These are phyloP conservation scores for Cunninghamia lanceolata DNA, from an alignment of 75 land plant genomes.

Conservation along the genomic window DNA sequence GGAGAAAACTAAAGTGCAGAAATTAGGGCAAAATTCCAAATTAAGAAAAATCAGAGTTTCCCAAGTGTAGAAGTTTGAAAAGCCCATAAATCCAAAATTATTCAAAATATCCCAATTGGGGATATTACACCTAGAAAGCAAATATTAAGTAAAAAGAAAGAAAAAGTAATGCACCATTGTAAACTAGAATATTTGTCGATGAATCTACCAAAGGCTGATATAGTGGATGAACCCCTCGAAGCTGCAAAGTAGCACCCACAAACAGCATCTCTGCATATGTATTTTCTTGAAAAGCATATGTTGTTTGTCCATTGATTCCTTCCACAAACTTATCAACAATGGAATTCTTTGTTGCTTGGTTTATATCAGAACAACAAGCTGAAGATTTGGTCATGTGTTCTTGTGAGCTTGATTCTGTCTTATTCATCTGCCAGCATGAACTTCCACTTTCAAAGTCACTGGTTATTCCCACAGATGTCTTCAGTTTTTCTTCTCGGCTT, in stretches of 20 bases:
- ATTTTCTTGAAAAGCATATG: conserved; percentile 7
- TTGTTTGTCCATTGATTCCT: conserved; percentile 2
- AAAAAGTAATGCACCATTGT: conserved; percentile 57
- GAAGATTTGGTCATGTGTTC: neutral
- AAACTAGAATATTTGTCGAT: conserved; percentile 63
- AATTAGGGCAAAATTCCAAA: no score
- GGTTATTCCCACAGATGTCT: neutral
- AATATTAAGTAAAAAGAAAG: neutral
- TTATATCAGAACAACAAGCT: neutral
- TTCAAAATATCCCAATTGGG: no score
- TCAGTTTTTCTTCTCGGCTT: conserved; percentile 10
- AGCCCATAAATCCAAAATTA: no score
- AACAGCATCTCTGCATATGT: conserved; percentile 35
- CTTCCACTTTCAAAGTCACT: neutral
- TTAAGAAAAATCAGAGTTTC: no score
- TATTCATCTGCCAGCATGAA: neutral
- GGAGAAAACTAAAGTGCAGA: no score
- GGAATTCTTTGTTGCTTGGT: conserved; percentile 1
- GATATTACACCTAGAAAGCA: neutral
- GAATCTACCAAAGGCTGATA: conserved; percentile 71
- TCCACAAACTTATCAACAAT: neutral
- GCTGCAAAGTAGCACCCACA: conserved; percentile 76
- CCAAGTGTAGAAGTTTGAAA: no score
- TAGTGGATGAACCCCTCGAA: conserved; percentile 65
- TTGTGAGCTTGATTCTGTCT: neutral